Evolutionary conservation across 805 yeast genomes (phyloP), one percentile per base, ranked within the genome.

Genomic region (Cyberlindnera euphorbiae): DNA sequence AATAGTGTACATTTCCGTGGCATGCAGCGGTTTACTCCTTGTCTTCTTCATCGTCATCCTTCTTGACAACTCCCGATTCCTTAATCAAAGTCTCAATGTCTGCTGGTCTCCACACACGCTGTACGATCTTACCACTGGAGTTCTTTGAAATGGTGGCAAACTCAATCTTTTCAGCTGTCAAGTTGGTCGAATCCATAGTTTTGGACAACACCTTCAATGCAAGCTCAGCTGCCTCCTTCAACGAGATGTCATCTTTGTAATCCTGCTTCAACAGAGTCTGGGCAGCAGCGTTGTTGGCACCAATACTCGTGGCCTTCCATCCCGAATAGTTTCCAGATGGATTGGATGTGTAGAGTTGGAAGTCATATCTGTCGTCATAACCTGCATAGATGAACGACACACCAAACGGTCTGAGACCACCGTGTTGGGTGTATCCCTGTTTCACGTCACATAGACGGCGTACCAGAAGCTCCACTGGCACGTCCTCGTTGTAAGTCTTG

Each of bases 271-370:
- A 71, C 46, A 93, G 66, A 1, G 98, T 90, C 66, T 93, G 98
- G 1, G 97, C 97, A 30, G 96, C 89, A 7, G 95, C 77, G 46
- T 87, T 88, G 66, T 93, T 93, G 33, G 97, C 96, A 28, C 99
- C 99, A 42, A 93, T 89, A 50, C 87, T 75, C 23, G 96, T 90
- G 29, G 98, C 98, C 63, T 85, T 88, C 99, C 99, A 93, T 17
- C 98, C 97, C 15, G 95, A 77, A 60, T 89, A 93, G 64, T 93
- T 93, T 18, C 99, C 99, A 0, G 96, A 85, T 11, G 99, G 99
- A 59, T 93, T 93, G 17, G 95, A 83, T 6, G 96, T 89, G 65
- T 81, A 93, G 48, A 93, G 69, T 62, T 93, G 98, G 69, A 82
- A 93, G 22, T 88, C 88, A 53, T 80, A 81, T 53, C 86, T 67